phyloP scores from a whole-genome alignment of 106 monocot species.

The Alisma plantagoaquatica region DNA sequence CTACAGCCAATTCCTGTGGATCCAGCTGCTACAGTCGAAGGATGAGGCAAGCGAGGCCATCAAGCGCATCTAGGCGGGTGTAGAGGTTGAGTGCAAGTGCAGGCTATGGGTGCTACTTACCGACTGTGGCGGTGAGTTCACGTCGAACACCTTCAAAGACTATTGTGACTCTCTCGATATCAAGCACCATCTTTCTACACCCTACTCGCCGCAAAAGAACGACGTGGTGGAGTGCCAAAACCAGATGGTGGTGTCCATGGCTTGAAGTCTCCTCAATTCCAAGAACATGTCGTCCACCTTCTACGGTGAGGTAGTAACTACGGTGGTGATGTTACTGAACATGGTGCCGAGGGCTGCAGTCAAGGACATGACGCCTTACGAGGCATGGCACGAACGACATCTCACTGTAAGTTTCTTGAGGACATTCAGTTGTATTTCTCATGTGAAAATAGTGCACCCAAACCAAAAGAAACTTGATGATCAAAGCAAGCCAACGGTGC shows the following conservation, averaged over 20 bases:
- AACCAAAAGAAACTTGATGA: slow-evolving; percentile 1
- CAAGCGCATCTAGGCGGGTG: neutral
- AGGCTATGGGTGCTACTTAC: neutral
- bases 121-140: too few species aligned
- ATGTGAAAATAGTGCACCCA: neutral
- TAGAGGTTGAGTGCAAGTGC: neutral
- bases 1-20: slow-evolving; percentile 1
- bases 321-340: slow-evolving; percentile 23
- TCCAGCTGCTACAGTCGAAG: neutral
- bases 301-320: slow-evolving; percentile 22
- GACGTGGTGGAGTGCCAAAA: slow-evolving; percentile 6
- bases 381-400: slow-evolving; percentile 4
- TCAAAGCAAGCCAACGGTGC: neutral
- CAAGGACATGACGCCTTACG: slow-evolving; percentile 15
- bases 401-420: neutral
- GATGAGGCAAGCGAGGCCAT: neutral
- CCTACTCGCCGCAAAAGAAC: too few species aligned
- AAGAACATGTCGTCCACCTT: slow-evolving; percentile 8
- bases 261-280: slow-evolving; percentile 12
- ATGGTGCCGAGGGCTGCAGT: slow-evolving; percentile 11
- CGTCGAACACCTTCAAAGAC: neutral
- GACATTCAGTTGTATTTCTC: neutral
- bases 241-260: slow-evolving; percentile 15
- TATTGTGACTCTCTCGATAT: neutral
- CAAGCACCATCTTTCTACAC: too few species aligned